Evolutionary conservation across 345 rosid genomes (phyloP), one percentile per base, ranked within the genome.

Genomic region (Physaria fendleri): DNA sequence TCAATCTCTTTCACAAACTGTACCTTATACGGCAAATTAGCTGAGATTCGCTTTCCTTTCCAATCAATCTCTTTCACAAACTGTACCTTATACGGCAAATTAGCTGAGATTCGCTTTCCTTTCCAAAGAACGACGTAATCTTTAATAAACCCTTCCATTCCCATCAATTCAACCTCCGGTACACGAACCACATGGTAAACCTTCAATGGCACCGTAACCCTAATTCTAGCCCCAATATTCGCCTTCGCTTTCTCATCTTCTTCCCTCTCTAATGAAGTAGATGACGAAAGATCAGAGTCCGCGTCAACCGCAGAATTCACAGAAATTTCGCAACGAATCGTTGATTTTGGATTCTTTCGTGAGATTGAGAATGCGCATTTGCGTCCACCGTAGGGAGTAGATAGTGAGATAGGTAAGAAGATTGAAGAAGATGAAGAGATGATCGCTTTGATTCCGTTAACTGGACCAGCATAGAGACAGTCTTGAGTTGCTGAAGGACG

Each of bases 161-260:
- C 99, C 39, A 58, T 58, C 71, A 93, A 78, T 66, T 89, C 97
- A 34, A 83, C 30, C 77, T 87, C 94, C 17, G 79, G 79, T 5
- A 83, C 90, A 5, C 84, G 80, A 48, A 80, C 81, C 52, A 87
- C 95, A 33, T 93, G 99, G 73, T 93, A 93, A 1, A 89, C 92
- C 69, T 83, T 93, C 63, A 93, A 45, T 13, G 95, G 94, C 38
- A 23, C 90, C 59, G 72, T 93, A 46, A 93, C 97, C 77, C 79
- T 78, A 39, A 93, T 77, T 71, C 65, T 83, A 4, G 81, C 81
- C 45, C 99, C 99, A 0, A 80, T 60, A 68, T 66, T 80, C 63
- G 62, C 67, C 50, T 60, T 70, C 23, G 59, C 63, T 13, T 53
- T 42, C 41, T 62, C 72, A 20, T 57, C 71, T 34, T 64, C 75